Percentiles rank a stretch among this genome's conserved stretches.
These are phyloP conservation scores for Ascocoryne sarcoides DNA, from an alignment of 2,329 filamentous ascomycete species.

Conservation along the genomic window DNA sequence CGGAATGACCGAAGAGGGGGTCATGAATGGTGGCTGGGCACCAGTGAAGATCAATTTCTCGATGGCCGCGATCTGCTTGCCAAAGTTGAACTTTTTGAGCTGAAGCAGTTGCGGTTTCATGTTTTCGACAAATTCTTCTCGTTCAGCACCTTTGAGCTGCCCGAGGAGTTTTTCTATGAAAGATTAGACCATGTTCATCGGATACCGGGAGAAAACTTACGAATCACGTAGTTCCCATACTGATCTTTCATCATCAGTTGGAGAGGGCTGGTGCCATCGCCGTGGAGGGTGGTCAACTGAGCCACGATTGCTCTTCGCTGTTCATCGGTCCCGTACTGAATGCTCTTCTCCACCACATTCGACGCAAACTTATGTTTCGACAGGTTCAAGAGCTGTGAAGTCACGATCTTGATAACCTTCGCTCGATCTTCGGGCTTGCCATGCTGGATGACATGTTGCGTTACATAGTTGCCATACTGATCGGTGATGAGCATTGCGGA, in stretches of 20 bases:
- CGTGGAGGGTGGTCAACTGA: conserved; percentile 49
- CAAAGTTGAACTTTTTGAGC: conserved; percentile 55
- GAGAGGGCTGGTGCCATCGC: conserved; percentile 61
- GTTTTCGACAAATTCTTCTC: conserved; percentile 49
- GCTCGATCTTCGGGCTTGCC: conserved; percentile 64
- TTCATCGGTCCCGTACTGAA: conserved; percentile 59
- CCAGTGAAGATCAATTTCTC: conserved; percentile 42
- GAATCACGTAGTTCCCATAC: conserved; percentile 93
- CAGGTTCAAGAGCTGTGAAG: conserved; percentile 59
- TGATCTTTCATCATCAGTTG: conserved; percentile 77
- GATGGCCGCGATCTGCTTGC: conserved; percentile 58
- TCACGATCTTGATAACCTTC: conserved; percentile 66
- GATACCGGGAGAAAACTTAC: conserved; percentile 48
- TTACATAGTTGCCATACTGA: conserved; percentile 93
- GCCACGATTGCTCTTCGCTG: conserved; percentile 63
- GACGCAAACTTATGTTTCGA: conserved; percentile 96
- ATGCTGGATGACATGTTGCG: conserved; percentile 80
- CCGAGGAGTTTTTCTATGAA: conserved; percentile 69
- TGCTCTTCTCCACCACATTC: conserved; percentile 93
- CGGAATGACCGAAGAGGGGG: conserved; percentile 16
- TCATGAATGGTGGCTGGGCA: conserved; percentile 12
- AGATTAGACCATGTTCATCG: conserved; percentile 4
- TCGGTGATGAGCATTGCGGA: conserved; percentile 69
- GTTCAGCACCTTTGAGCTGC: conserved; percentile 51
- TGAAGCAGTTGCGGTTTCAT: conserved; percentile 53